These are phyloP conservation scores for Dichotomocladium elegans DNA, from an alignment of 371 early-diverging fungal genomes.

Conservation along the genomic window DNA sequence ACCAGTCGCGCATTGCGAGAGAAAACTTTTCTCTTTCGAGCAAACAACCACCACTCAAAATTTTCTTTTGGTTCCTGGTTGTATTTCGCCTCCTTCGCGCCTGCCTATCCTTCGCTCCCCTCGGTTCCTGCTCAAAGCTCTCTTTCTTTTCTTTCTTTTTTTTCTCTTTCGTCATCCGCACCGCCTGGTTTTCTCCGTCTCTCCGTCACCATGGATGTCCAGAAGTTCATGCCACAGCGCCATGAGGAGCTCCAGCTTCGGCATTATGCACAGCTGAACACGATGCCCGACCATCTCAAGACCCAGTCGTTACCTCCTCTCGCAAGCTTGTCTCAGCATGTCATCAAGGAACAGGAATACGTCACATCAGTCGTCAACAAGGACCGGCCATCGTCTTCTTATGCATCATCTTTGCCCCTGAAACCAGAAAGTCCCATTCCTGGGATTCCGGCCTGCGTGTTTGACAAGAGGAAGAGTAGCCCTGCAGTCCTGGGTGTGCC, in stretches of 20 bases:
- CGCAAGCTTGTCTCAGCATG: slow-evolving; percentile 4
- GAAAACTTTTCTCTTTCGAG: not conserved
- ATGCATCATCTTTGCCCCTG: slow-evolving; percentile 8
- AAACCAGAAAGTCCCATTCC: not conserved
- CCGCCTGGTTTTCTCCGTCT: not conserved
- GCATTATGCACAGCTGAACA: slow-evolving; percentile 6
- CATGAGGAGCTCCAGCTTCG: slow-evolving; percentile 7
- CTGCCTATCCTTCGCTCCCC: not conserved
- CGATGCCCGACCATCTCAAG: slow-evolving; percentile 2
- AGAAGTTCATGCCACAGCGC: slow-evolving; percentile 12
- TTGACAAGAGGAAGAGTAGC: slow-evolving; percentile 41
- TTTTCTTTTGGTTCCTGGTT: not conserved
- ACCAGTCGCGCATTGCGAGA: not conserved
- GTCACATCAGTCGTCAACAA: not conserved
- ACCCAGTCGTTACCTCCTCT: slow-evolving; percentile 2
- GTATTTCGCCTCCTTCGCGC: not conserved
- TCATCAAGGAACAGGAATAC: not conserved
- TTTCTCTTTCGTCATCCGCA: not conserved
- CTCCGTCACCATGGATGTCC: slow-evolving; percentile 9
- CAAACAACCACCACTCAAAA: not conserved
- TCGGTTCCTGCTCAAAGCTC: not conserved
- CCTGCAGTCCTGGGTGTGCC: slow-evolving; percentile 43
- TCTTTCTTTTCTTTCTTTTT: not conserved
- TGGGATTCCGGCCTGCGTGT: slow-evolving; percentile 3
- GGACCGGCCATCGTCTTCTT: slow-evolving; percentile 2